Evolutionary conservation across 306 rosid genomes (phyloP).

Genomic region (Prunus salicina): DNA sequence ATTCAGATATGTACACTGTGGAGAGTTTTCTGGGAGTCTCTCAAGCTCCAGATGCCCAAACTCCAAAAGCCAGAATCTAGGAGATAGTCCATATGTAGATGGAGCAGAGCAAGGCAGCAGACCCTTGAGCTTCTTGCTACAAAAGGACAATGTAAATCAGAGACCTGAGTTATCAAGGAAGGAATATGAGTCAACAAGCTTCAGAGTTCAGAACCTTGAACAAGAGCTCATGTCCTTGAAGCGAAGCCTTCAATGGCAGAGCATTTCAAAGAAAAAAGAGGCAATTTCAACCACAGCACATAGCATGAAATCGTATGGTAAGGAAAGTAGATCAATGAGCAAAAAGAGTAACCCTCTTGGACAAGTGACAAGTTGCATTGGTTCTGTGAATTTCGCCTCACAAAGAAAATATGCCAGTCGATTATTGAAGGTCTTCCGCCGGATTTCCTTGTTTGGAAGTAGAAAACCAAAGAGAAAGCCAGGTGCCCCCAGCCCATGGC

Average conservation of each 20-base stretch:
- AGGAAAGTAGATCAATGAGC: slow-evolving; percentile 51
- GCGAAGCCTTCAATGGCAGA: slow-evolving; percentile 58
- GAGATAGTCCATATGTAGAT: slow-evolving; percentile 61
- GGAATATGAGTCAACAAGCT: slow-evolving; percentile 82
- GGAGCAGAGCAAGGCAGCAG: slow-evolving; percentile 44
- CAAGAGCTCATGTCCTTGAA: slow-evolving; percentile 73
- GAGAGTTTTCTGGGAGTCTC: slow-evolving; percentile 67
- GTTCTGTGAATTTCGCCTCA: slow-evolving; percentile 61
- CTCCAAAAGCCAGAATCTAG: slow-evolving; percentile 53
- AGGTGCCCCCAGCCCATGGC: slow-evolving; percentile 31
- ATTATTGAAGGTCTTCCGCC: slow-evolving; percentile 51
- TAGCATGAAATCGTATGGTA: slow-evolving; percentile 36
- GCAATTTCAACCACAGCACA: slow-evolving; percentile 29
- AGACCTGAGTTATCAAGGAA: slow-evolving; percentile 47
- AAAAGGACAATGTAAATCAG: slow-evolving; percentile 47
- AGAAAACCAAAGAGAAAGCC: slow-evolving; percentile 53
- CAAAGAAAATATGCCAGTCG: slow-evolving; percentile 63
- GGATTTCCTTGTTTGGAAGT: slow-evolving; percentile 60
- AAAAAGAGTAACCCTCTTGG: slow-evolving; percentile 53
- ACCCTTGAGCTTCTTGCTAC: slow-evolving; percentile 60
- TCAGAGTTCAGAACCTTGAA: slow-evolving; percentile 76
- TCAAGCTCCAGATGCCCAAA: slow-evolving; percentile 57
- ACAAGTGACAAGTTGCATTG: slow-evolving; percentile 66
- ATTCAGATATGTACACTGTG: slow-evolving; percentile 54
- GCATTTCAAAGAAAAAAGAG: slow-evolving; percentile 46